phyloP scores from a whole-genome alignment of 169 alveolate species.

The Eimeria praecox region DNA sequence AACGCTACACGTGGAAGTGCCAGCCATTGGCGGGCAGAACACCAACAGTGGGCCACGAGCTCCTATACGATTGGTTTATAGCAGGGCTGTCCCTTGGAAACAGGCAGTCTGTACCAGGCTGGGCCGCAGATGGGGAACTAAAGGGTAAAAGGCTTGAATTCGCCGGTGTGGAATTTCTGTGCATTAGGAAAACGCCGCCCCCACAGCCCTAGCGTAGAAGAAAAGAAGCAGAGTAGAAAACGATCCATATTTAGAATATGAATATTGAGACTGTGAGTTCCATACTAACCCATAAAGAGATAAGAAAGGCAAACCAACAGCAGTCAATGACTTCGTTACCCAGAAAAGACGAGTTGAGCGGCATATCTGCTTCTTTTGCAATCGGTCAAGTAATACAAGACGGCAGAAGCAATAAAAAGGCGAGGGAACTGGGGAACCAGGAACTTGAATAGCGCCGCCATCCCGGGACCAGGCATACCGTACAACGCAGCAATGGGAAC shows the following conservation, averaged over 20 bases:
- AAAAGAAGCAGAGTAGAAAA: neutral
- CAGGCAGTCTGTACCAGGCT: neutral
- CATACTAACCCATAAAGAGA: neutral
- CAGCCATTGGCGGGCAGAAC: neutral
- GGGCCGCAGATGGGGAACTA: neutral
- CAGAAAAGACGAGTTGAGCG: neutral
- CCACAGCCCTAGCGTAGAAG: neutral
- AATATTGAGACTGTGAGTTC: neutral
- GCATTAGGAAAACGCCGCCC: neutral
- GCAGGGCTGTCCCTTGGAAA: neutral
- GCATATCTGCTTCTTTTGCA: neutral
- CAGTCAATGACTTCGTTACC: no score
- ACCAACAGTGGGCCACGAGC: neutral
- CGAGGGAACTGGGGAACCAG: neutral
- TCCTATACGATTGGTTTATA: neutral
- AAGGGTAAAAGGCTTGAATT: neutral
- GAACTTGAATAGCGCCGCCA: neutral
- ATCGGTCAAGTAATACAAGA: neutral
- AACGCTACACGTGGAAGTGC: neutral
- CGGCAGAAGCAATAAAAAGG: neutral
- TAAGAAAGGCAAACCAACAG: neutral
- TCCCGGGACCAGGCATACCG: neutral
- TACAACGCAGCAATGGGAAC: no score
- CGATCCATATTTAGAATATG: neutral
- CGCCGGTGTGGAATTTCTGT: neutral